These are phyloP conservation scores for Clitocybe nebularis DNA, from an alignment of 1,284 basidiomycete species.

Conservation along the genomic window DNA sequence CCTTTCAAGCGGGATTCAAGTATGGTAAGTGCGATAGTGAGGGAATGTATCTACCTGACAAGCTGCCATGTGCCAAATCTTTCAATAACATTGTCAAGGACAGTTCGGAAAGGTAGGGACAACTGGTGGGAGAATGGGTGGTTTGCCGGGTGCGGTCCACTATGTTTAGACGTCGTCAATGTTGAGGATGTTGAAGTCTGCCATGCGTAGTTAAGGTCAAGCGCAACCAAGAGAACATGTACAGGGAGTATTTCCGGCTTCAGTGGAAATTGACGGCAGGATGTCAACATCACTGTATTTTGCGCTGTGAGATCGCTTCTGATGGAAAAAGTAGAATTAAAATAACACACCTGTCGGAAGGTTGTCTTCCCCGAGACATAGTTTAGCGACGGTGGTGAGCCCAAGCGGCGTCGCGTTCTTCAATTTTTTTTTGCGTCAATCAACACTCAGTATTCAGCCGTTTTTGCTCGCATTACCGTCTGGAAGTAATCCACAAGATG, in stretches of 20 bases:
- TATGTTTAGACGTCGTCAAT: conserved; percentile 1
- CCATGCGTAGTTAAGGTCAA: conserved; percentile 55
- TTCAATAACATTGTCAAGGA: conserved; percentile 49
- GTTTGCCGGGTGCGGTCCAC: conserved; percentile 11
- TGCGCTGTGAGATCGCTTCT: no score
- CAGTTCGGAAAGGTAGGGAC: conserved; percentile 45
- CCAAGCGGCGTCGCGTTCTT: conserved; percentile 60
- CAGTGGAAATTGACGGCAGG: conserved; percentile 34
- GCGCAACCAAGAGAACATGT: conserved; percentile 37
- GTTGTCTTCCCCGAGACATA: no score
- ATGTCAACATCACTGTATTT: conserved; percentile 41
- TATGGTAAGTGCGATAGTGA: neutral
- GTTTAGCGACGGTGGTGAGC: conserved; percentile 48
- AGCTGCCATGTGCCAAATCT: conserved; percentile 57
- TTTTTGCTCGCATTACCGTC: no score
- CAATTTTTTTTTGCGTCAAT: no score
- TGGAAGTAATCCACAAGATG: conserved; percentile 50
- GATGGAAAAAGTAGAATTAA: no score
- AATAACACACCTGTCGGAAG: no score
- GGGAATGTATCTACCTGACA: conserved; percentile 41
- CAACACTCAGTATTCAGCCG: no score
- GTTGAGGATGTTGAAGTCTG: conserved; percentile 24
- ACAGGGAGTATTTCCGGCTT: conserved; percentile 26
- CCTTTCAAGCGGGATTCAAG: conserved; percentile 30
- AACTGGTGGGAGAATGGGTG: conserved; percentile 47